Evolutionary conservation across 805 yeast species (phyloP).

Genomic region (Clavispora carvajalis): DNA sequence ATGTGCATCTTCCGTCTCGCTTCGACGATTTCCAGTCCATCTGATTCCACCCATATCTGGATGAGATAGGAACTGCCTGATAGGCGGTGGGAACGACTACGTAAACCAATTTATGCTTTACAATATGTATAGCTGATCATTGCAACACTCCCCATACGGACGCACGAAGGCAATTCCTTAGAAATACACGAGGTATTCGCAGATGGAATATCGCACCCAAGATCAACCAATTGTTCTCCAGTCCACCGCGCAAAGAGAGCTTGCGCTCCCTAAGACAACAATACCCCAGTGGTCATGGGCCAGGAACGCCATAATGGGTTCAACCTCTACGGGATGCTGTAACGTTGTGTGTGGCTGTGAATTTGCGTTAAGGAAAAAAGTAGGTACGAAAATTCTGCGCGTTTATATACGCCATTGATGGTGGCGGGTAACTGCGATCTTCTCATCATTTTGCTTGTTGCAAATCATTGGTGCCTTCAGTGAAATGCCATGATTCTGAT

Average conservation of each 20-base stretch:
- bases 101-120: background rate
- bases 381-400: slow-evolving; percentile 4
- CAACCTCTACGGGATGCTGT: slow-evolving; percentile 69
- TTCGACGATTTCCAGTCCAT: too few species aligned
- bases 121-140: slow-evolving; percentile 50
- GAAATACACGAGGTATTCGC: slow-evolving; percentile 41
- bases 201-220: slow-evolving; percentile 72
- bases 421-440: slow-evolving; percentile 25
- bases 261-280: slow-evolving; percentile 33
- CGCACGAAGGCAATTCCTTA: slow-evolving; percentile 72
- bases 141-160: slow-evolving; percentile 70
- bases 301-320: slow-evolving; percentile 58
- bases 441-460: background rate
- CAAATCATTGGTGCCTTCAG: too few species aligned
- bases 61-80: too few species aligned
- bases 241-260: slow-evolving; percentile 41
- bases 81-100: too few species aligned
- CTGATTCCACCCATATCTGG: too few species aligned
- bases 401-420: slow-evolving; percentile 11
- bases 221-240: slow-evolving; percentile 60
- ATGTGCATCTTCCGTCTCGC: too few species aligned
- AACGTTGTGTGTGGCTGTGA: slow-evolving; percentile 59
- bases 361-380: slow-evolving; percentile 47
- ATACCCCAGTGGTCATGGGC: slow-evolving; percentile 66
- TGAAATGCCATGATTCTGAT: too few species aligned